A percentile compares a stretch with the other conserved stretches of the same genome.
phyloP scores from a whole-genome alignment of 2,329 filamentous ascomycete genomes.

The Dactylellina cionopaga region DNA sequence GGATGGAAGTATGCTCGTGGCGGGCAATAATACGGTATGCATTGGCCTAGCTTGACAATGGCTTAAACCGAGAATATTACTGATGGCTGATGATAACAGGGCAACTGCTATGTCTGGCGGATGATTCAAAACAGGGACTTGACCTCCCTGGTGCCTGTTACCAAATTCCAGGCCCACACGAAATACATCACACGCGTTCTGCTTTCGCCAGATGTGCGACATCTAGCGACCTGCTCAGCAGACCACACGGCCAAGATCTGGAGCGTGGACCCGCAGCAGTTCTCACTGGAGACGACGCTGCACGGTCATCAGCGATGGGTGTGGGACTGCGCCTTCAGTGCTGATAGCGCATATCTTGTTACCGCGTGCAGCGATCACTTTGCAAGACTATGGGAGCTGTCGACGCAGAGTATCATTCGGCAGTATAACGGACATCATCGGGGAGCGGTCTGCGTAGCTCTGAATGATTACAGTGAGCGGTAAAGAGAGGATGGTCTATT shows the following conservation, averaged over 20 bases:
- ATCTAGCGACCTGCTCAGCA: conserved; percentile 90
- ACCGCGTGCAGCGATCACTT: conserved; percentile 95
- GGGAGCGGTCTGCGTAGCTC: conserved; percentile 87
- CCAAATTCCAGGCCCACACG: conserved; percentile 88
- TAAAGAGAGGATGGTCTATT: conserved; percentile 20
- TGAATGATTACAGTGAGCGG: conserved; percentile 77
- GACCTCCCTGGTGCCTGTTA: conserved; percentile 85
- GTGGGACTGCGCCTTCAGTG: conserved; percentile 95
- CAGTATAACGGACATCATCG: conserved; percentile 96
- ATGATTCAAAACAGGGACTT: conserved; percentile 84
- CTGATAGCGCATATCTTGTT: conserved; percentile 90
- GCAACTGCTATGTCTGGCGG: conserved; percentile 97
- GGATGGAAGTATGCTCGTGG: conserved; percentile 90
- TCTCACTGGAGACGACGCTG: conserved; percentile 84
- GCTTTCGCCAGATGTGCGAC: conserved; percentile 90
- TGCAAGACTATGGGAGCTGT: conserved; percentile 87
- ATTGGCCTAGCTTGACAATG: background rate
- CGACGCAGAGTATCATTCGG: conserved; percentile 85
- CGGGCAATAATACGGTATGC: conserved; percentile 85
- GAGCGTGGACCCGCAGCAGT: conserved; percentile 69
- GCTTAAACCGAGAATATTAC: background rate
- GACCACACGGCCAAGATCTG: conserved; percentile 97
- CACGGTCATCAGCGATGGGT: conserved; percentile 95
- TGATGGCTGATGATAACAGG: conserved; percentile 66
- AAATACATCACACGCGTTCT: conserved; percentile 93